A percentile compares a stretch with the other conserved stretches of the same genome.
phyloP scores from a whole-genome alignment of 148 eudicot species.

The Amaranthus palmeri region DNA sequence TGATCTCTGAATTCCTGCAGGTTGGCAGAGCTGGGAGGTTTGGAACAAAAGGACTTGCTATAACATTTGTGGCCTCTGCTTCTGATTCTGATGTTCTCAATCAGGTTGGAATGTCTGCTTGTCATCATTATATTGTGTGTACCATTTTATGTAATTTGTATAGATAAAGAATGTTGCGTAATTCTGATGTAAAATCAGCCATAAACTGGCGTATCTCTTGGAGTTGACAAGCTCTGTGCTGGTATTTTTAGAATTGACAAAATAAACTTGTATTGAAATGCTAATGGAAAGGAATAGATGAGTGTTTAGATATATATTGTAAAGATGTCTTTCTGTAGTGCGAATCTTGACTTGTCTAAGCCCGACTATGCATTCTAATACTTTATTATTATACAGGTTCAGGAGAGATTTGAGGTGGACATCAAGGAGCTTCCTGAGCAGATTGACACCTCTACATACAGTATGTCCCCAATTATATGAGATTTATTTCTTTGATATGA shows the following conservation, averaged over 20 bases:
- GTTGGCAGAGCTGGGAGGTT: slow-evolving; percentile 97
- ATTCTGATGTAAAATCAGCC: neutral
- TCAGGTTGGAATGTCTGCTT: slow-evolving; percentile 36
- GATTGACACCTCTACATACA: slow-evolving; percentile 86
- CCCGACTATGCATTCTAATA: too few relatives aligned
- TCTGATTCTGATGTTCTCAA: slow-evolving; percentile 79
- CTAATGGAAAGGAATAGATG: neutral
- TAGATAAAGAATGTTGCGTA: too few relatives aligned
- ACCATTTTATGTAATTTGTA: too few relatives aligned
- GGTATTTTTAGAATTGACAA: neutral
- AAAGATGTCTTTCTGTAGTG: too few relatives aligned
- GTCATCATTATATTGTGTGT: too few relatives aligned
- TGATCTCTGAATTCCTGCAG: slow-evolving; percentile 24
- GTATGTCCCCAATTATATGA: slow-evolving; percentile 30
- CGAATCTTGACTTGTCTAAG: too few relatives aligned
- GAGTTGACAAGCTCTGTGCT: neutral
- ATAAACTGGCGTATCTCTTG: neutral
- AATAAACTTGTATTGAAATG: too few relatives aligned
- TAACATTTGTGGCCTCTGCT: slow-evolving; percentile 78
- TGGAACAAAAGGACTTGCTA: slow-evolving; percentile 91
- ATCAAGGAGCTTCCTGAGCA: slow-evolving; percentile 93
- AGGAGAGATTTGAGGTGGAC: slow-evolving; percentile 84
- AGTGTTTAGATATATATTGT: neutral
- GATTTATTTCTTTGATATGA: too few relatives aligned
- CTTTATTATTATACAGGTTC: slow-evolving; percentile 25